Evolutionary conservation across 768 basidiomycete genomes (phyloP), one percentile per base, ranked within the genome.

Genomic region (Tephrocybe sp.): DNA sequence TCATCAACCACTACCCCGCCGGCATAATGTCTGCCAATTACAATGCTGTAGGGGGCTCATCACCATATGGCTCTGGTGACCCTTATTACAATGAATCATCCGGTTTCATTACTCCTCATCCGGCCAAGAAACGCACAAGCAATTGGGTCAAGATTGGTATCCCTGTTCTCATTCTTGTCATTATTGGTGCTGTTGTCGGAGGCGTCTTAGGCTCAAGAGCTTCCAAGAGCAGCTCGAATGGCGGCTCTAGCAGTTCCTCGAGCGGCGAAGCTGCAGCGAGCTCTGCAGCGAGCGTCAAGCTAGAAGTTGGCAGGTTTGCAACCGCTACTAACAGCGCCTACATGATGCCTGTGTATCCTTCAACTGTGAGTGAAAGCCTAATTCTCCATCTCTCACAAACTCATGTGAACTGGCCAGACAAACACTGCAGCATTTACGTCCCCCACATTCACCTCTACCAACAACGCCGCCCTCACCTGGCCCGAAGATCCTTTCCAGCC

Each of bases 281-380:
- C 57, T 77, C 79, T 43, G 81, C 77, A 23, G 76, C 74, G 16
- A 80, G 80, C 53, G 74, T 73, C 19, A 84, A 88, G 67, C 69
- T 77, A 33, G 72, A 73, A n/a, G 51, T 83, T 25, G 88, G 86
- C 16, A 64, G 80, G 33, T 90, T 84, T 61, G 80, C 93, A 23
- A 86, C 86, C 1, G 82, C 83, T 4, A 97, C 94, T 15, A 77
- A 94, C 61, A 81, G 82, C 59, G 75, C 80, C 42, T 95, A 82
- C 64, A 77, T 86, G 72, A 74, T 91, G 47, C 94, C 94, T 0
- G 62, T 94, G 22, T 95, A 94, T 64, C 91, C 93, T 5, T 85
- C 90, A 16, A 90, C 90, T 4, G 94, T 94, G 53, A 72, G 91
- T 80, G 8, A 31, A 7, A n/a, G 10, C 37, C 47, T 46, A 30